A percentile compares a stretch with the other conserved stretches of the same genome.
These are phyloP conservation scores for Lasiosphaeris hirsuta DNA, from an alignment of 495 filamentous ascomycete genomes.

Conservation along the genomic window DNA sequence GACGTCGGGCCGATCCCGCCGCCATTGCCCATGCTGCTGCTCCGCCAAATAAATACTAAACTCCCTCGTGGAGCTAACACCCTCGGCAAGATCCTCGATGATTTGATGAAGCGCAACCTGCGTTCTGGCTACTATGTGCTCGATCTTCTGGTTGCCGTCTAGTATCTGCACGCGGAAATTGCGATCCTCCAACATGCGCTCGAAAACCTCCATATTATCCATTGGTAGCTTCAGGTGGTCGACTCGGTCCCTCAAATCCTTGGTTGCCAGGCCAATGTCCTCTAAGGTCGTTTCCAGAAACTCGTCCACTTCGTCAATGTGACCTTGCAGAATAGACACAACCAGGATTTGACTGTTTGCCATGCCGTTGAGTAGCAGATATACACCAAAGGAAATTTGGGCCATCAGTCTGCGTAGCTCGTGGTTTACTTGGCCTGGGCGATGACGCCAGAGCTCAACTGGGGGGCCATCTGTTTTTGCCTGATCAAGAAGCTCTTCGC, in stretches of 20 bases:
- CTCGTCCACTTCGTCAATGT: constrained; percentile 90
- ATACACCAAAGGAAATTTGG: constrained; percentile 90
- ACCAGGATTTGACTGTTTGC: constrained; percentile 87
- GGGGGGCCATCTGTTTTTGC: constrained; percentile 57
- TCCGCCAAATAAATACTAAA: constrained; percentile 70
- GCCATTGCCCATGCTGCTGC: constrained; percentile 57
- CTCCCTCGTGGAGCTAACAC: constrained; percentile 69
- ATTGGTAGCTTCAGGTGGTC: constrained; percentile 79
- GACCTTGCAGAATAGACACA: constrained; percentile 81
- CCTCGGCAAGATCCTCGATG: constrained; percentile 73
- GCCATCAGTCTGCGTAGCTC: constrained; percentile 86
- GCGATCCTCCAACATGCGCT: constrained; percentile 81
- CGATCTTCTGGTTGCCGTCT: constrained; percentile 85
- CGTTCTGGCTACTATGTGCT: constrained; percentile 80
- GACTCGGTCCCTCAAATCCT: constrained; percentile 70
- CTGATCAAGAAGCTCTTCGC: constrained; percentile 65
- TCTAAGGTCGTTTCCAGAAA: constrained; percentile 82
- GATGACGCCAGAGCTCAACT: constrained; percentile 69
- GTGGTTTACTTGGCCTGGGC: constrained; percentile 64
- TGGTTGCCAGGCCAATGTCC: constrained; percentile 77
- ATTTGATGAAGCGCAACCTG: constrained; percentile 68
- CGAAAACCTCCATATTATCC: constrained; percentile 78
- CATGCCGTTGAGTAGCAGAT: constrained; percentile 78
- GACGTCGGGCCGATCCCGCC: constrained; percentile 46
- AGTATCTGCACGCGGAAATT: constrained; percentile 77